A percentile compares a stretch with the other conserved stretches of the same genome.
These are phyloP conservation scores for Pilatotrama ljubarskyi DNA, from an alignment of 768 basidiomycete genomes.

Conservation along the genomic window DNA sequence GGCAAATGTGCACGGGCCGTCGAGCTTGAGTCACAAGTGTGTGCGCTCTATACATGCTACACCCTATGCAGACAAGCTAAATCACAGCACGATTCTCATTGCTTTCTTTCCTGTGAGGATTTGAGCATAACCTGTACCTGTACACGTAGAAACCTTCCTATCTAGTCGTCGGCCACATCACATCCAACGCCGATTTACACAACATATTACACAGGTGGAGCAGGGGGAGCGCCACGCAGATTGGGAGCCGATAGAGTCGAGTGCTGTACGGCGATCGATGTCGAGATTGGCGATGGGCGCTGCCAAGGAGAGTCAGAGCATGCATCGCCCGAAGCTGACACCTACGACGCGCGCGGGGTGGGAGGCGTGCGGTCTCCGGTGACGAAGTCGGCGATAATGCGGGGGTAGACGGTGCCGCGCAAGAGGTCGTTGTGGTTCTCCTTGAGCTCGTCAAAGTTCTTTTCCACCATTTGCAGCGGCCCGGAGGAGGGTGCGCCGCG, in stretches of 20 bases:
- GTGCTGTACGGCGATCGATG: not conserved
- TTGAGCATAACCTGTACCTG: too few species aligned
- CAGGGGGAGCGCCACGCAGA: not conserved
- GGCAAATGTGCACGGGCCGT: too few species aligned
- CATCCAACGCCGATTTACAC: too few species aligned
- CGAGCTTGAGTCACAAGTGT: too few species aligned
- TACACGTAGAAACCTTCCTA: too few species aligned
- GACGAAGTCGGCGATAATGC: conserved; percentile 21
- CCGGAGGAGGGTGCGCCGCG: not conserved
- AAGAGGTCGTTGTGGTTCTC: conserved; percentile 24
- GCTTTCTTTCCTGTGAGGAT: too few species aligned
- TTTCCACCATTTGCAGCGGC: not conserved
- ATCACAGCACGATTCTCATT: too few species aligned
- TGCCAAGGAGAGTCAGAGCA: too few species aligned
- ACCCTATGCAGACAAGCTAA: too few species aligned
- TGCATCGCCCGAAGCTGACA: not conserved
- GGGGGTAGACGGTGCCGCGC: conserved; percentile 18
- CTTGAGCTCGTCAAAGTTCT: conserved; percentile 18
- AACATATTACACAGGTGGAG: not conserved
- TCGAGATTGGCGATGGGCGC: not conserved
- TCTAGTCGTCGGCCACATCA: too few species aligned
- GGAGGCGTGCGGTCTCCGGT: not conserved
- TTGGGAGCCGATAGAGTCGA: not conserved
- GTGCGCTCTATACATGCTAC: too few species aligned
- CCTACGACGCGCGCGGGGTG: too few species aligned